Evolutionary conservation across 169 alveolate genomes (phyloP).

Genomic region (Ichthyophthirius multifiliis): DNA sequence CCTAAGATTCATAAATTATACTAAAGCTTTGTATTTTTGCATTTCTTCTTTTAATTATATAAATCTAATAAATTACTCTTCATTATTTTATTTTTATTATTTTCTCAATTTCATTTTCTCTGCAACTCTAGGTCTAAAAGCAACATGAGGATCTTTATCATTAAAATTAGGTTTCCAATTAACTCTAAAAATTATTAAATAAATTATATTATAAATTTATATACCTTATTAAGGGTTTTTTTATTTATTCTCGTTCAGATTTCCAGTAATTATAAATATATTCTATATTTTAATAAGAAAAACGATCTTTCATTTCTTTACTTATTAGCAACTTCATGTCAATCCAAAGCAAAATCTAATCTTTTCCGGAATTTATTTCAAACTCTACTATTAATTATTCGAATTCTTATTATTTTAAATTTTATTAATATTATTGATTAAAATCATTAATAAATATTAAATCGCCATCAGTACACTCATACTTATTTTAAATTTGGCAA

Average conservation of each 20-base stretch:
- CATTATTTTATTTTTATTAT: not conserved
- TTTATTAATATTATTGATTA: not conserved
- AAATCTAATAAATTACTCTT: not conserved
- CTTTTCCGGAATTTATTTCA: not conserved
- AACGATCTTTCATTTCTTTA: not conserved
- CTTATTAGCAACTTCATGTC: not conserved
- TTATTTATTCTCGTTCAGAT: not conserved
- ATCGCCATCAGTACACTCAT: not conserved
- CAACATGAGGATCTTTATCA: conserved; percentile 8
- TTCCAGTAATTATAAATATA: conserved; percentile 1
- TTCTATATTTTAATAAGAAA: not conserved
- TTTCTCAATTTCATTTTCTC: not conserved
- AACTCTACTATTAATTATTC: not conserved
- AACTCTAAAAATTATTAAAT: too few species aligned
- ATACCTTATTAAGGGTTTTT: conserved; percentile 2
- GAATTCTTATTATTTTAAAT: not conserved
- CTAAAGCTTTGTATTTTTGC: not conserved
- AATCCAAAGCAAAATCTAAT: not conserved
- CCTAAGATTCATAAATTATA: not conserved
- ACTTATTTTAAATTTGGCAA: not conserved
- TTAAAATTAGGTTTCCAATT: conserved; percentile 5
- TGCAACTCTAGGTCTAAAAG: conserved; percentile 2
- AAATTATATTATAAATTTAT: too few species aligned
- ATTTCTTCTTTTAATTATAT: not conserved
- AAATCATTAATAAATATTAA: not conserved